phyloP scores from a whole-genome alignment of 139 green algal species.

The Chlamydomonas asymmetrica region DNA sequence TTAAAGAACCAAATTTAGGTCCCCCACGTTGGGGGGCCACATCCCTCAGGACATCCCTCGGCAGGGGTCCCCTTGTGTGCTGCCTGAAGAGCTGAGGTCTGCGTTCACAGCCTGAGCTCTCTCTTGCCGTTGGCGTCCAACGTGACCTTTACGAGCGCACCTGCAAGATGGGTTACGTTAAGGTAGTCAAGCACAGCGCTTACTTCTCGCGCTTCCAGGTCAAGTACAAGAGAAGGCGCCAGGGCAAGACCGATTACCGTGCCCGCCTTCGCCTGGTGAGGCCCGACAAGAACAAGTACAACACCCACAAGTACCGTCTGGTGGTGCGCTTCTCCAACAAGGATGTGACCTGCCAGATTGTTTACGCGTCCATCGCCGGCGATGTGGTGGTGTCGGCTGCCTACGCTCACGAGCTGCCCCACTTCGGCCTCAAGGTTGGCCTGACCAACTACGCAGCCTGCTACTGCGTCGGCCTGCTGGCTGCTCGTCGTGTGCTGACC shows the following conservation, averaged over 20 bases:
- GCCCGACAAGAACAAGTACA: constrained; percentile 99
- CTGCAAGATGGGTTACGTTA: constrained; percentile 78
- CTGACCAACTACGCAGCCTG: constrained; percentile 97
- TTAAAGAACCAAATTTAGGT: too few relatives aligned
- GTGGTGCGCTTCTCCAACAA: constrained; percentile 88
- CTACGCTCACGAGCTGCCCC: constrained; percentile 92
- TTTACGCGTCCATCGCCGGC: constrained; percentile 92
- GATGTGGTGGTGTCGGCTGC: constrained; percentile 89
- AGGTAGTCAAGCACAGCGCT: constrained; percentile 78
- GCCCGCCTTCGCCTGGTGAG: constrained; percentile 86
- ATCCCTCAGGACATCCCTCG: too few relatives aligned
- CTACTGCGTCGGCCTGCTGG: constrained; percentile 94
- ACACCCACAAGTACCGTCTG: constrained; percentile 92
- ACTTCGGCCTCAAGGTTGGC: constrained; percentile 91
- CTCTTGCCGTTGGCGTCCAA: too few relatives aligned
- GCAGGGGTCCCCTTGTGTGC: too few relatives aligned
- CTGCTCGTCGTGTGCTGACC: constrained; percentile 88
- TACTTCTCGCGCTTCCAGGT: constrained; percentile 95
- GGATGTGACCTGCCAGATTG: constrained; percentile 90
- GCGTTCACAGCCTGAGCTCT: too few relatives aligned
- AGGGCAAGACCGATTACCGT: constrained; percentile 97
- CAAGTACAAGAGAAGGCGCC: constrained; percentile 81
- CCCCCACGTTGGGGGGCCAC: too few relatives aligned
- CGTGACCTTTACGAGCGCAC: too few relatives aligned
- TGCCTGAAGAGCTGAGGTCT: too few relatives aligned